Conservation (phyloP, 2,329 filamentous ascomycete species). For the Acephala macrosclerotiorum region DNA sequence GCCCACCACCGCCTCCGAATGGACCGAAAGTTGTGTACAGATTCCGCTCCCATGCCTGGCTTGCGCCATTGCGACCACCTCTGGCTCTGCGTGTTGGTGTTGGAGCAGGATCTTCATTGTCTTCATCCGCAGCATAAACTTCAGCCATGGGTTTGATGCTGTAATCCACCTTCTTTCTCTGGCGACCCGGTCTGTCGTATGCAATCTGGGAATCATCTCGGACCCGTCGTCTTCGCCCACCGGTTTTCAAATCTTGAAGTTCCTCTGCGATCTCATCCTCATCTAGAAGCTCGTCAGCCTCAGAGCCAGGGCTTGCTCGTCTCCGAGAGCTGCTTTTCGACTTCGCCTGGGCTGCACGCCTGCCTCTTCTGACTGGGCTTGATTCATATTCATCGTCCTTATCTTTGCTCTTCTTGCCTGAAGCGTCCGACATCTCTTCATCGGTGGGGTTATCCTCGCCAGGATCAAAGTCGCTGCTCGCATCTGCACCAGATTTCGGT, state of each 20-base stretch:
- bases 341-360: conserved; percentile 48
- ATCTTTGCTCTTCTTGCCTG: conserved; percentile 45
- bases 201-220: conserved; percentile 63
- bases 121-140: conserved; percentile 75
- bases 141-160: conserved; percentile 81
- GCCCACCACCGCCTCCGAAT: conserved; percentile 85
- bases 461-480: conserved; percentile 45
- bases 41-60: conserved; percentile 72
- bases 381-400: conserved; percentile 54
- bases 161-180: conserved; percentile 79
- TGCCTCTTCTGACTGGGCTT: conserved; percentile 59
- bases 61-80: conserved; percentile 60
- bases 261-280: conserved; percentile 72
- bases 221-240: conserved; percentile 52
- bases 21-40: conserved; percentile 92
- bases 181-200: conserved; percentile 65
- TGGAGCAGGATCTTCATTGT: conserved; percentile 70
- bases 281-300: conserved; percentile 64
- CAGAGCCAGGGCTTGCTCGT: conserved; percentile 55
- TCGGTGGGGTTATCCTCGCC: conserved; percentile 55
- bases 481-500: conserved; percentile 39
- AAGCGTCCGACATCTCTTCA: conserved; percentile 53
- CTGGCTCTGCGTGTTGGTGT: conserved; percentile 71
- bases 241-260: conserved; percentile 62
- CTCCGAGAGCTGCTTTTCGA: conserved; percentile 56